Base-by-base conservation (phyloP, 2,329 filamentous ascomycete genomes). In the Paramyrothecium roridum region DNA sequence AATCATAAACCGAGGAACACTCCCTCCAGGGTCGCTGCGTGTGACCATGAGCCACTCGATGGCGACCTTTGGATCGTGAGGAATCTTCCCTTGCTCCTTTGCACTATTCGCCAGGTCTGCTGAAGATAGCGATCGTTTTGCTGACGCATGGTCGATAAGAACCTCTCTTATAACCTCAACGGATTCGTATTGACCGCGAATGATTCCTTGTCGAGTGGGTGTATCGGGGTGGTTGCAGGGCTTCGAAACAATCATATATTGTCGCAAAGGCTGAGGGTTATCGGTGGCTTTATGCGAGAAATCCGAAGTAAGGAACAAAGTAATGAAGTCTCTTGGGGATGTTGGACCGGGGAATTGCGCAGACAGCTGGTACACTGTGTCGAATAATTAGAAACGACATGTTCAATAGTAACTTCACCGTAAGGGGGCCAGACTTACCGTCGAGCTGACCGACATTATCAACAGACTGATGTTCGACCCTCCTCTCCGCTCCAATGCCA, bases 11-110 rank as follows among this genome's bases (percentile, higher is more conserved):
- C 90, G 83, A 1, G 92, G 92, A 19, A 96, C 92, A 56, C 86
- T 93, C 52, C 92, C 92, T 12, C 92, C 92, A 3, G 92, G 91
- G 63, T 96, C 91, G 68, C 89, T 93, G 50, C 92, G 81, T 1
- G 91, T 96, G 19, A 96, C 85, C 92, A 96, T 96, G 57, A 95
- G 83, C 92, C 92, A 96, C 70, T 96, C 92, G 2, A 96, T 69
- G 23, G 76, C 72, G 26, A 71, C 76, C n/a, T 75, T 67, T 1
- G 61, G 67, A 4, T 73, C 67, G 11, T 72, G 67, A 13, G 57
- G 11, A 30, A 26, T 17, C 33, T n/a, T 54, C 55, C 1, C 55
- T 19, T 43, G 37, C 13, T 43, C 37, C 37, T 43, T 43, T 19
- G n/a, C 59, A 1, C 57, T 48, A 46, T 56, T 58, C 3, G 52